These are phyloP conservation scores for Ogataea trehalophila DNA, from an alignment of 805 yeast species.

Conservation along the genomic window DNA sequence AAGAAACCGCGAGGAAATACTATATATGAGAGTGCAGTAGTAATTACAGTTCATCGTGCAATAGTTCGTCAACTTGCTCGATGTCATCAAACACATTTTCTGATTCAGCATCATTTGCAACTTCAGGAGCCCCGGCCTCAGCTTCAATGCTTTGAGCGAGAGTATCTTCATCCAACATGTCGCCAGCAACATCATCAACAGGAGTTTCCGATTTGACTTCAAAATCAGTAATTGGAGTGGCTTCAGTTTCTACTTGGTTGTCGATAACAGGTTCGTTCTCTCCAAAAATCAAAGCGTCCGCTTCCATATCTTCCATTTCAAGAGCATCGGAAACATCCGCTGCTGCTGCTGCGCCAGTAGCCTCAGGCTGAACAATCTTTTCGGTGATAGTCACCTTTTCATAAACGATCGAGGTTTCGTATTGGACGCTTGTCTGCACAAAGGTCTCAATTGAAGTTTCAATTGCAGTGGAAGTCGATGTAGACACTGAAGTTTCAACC, in stretches of 20 bases:
- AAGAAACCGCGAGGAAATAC: too few species aligned
- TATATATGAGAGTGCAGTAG: neutral
- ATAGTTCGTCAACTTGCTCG: neutral
- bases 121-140: neutral
- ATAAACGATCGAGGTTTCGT: slow-evolving; percentile 1
- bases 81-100: neutral
- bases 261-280: neutral
- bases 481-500: slow-evolving; percentile 4
- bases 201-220: neutral
- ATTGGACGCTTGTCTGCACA: too few species aligned
- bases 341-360: neutral
- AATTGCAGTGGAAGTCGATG: slow-evolving; percentile 6
- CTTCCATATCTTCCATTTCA: neutral
- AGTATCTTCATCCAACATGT: neutral
- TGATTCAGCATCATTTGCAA: neutral
- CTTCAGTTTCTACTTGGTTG: neutral
- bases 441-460: slow-evolving; percentile 2
- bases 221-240: neutral
- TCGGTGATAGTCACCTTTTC: slow-evolving; percentile 1
- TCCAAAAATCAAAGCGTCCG: neutral
- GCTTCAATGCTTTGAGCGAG: neutral
- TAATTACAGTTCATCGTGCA: neutral
- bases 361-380: slow-evolving; percentile 1
- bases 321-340: neutral
- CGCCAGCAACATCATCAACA: too few species aligned